These are phyloP conservation scores for Psilocybe cubensis DNA, from an alignment of 768 basidiomycete genomes.

Conservation along the genomic window DNA sequence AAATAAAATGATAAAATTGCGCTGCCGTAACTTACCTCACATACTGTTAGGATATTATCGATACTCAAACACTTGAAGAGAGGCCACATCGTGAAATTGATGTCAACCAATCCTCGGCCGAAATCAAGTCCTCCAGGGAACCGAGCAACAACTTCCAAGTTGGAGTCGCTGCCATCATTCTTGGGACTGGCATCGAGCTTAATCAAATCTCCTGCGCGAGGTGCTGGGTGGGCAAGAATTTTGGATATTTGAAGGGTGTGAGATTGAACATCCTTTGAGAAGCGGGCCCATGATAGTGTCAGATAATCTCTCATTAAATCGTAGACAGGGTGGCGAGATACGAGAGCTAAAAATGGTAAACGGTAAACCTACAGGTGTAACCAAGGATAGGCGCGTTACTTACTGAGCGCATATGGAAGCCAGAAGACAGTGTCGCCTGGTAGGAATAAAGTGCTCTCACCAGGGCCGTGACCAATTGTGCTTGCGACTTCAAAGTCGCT, in stretches of 20 bases:
- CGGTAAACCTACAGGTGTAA: neutral
- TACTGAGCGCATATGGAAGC: slow-evolving; percentile 92
- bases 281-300: slow-evolving; percentile 93
- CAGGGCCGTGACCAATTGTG: slow-evolving; percentile 79
- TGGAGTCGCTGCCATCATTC: slow-evolving; percentile 51
- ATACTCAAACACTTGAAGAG: slow-evolving; percentile 91
- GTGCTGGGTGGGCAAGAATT: slow-evolving; percentile 85
- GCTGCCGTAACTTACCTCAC: slow-evolving; percentile 61
- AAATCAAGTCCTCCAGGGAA: slow-evolving; percentile 96
- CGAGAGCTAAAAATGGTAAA: slow-evolving; percentile 58
- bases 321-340: slow-evolving; percentile 92
- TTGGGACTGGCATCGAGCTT: slow-evolving; percentile 82
- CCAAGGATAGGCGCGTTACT: slow-evolving; percentile 31
- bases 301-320: slow-evolving; percentile 95
- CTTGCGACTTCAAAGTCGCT: slow-evolving; percentile 87
- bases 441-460: slow-evolving; percentile 87
- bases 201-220: slow-evolving; percentile 84
- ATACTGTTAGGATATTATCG: slow-evolving; percentile 91
- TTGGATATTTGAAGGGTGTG: slow-evolving; percentile 91
- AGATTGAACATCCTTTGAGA: slow-evolving; percentile 91
- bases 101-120: slow-evolving; percentile 87
- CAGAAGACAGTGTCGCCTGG: slow-evolving; percentile 93
- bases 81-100: slow-evolving; percentile 98
- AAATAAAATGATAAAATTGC: neutral
- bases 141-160: slow-evolving; percentile 83